A percentile compares a stretch with the other conserved stretches of the same genome.
Conservation (phyloP, 768 basidiomycete genomes). For the Mrakia hoshinonis region DNA sequence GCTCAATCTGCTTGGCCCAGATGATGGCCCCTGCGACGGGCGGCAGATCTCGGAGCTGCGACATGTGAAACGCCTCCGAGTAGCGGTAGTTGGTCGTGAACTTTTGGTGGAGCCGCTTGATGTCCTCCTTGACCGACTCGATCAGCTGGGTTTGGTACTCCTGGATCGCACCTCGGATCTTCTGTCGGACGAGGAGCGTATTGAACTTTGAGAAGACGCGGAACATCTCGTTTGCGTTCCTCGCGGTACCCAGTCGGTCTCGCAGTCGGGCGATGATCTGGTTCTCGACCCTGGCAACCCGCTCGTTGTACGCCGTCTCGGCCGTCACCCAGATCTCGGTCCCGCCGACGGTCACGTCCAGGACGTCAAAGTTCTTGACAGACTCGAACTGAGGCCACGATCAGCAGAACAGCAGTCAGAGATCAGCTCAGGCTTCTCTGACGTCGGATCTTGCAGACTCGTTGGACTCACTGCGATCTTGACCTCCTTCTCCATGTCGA, state of each 20-base stretch:
- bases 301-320: conserved; percentile 95
- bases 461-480: conserved; percentile 53
- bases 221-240: conserved; percentile 99
- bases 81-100: conserved; percentile 94
- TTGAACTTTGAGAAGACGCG: conserved; percentile 98
- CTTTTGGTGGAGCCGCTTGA: conserved; percentile 90
- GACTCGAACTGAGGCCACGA: conserved; percentile 62
- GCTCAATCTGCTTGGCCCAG: conserved; percentile 98
- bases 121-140: conserved; percentile 97
- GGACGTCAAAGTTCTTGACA: conserved; percentile 90
- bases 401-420: background rate
- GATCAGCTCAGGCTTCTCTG: background rate
- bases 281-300: conserved; percentile 93
- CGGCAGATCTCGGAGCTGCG: conserved; percentile 94
- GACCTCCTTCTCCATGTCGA: conserved; percentile 98
- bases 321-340: conserved; percentile 97
- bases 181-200: conserved; percentile 87
- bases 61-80: conserved; percentile 96
- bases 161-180: conserved; percentile 97
- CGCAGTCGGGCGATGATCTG: conserved; percentile 91
- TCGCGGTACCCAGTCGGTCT: conserved; percentile 83
- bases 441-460: background rate
- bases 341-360: conserved; percentile 91
- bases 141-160: conserved; percentile 98
- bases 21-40: conserved; percentile 98